phyloP scores from a whole-genome alignment of 495 filamentous ascomycete genomes.

The Pyrenula massariospora region DNA sequence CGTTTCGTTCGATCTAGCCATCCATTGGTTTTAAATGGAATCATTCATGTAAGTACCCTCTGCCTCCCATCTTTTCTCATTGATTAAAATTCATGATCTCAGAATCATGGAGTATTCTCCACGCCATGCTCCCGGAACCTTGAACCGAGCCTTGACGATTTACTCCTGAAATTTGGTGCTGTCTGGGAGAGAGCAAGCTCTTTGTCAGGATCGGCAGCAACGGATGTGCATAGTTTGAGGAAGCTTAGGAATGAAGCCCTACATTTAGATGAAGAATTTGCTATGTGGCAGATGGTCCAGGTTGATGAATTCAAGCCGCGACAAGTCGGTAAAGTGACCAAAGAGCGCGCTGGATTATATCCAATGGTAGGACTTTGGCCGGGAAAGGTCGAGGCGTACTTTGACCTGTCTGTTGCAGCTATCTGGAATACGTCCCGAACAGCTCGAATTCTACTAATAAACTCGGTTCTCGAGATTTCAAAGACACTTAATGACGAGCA shows the following conservation, averaged over 20 bases:
- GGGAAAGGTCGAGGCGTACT: constrained; percentile 11
- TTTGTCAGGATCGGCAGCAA: constrained; percentile 2
- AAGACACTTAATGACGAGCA: constrained; percentile 2
- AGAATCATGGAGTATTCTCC: background rate
- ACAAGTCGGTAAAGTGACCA: constrained; percentile 4
- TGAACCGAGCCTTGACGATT: constrained; percentile 6
- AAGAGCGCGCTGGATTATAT: background rate
- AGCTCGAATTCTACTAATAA: constrained; percentile 12
- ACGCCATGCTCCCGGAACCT: background rate
- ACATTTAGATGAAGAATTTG: constrained; percentile 4
- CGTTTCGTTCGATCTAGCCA: constrained; percentile 1
- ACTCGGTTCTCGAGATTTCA: constrained; percentile 8
- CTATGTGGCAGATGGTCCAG: constrained; percentile 9
- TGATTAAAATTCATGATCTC: constrained; percentile 1
- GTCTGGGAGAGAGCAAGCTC: constrained; percentile 8
- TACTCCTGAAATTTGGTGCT: constrained; percentile 7
- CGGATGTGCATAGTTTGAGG: constrained; percentile 1
- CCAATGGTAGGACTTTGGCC: constrained; percentile 9
- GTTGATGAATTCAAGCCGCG: constrained; percentile 8
- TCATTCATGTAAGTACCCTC: constrained; percentile 3
- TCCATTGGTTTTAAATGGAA: constrained; percentile 4
- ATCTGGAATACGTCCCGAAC: constrained; percentile 20
- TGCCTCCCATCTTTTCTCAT: background rate
- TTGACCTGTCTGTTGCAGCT: constrained; percentile 15
- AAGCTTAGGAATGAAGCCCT: constrained; percentile 8